Conservation (phyloP, 1,284 basidiomycete species). For the Trametes hirsuta region DNA sequence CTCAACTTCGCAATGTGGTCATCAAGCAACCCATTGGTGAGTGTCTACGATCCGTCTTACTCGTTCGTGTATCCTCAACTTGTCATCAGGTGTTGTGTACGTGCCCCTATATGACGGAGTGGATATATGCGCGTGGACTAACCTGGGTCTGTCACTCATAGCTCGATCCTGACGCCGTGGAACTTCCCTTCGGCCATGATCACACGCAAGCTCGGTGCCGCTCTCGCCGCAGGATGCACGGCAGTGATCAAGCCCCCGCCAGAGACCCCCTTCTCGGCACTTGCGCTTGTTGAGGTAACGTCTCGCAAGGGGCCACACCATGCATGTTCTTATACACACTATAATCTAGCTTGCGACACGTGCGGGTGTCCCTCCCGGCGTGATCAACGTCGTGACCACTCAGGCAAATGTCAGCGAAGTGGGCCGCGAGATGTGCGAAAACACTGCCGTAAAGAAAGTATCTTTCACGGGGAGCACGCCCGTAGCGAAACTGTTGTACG, state of each 20-base stretch:
- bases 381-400: slow-evolving; percentile 93
- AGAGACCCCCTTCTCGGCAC: slow-evolving; percentile 93
- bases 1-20: slow-evolving; percentile 82
- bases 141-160: slow-evolving; percentile 36
- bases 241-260: slow-evolving; percentile 94
- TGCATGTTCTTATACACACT: not conserved
- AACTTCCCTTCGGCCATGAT: slow-evolving; percentile 97
- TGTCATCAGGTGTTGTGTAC: slow-evolving; percentile 58
- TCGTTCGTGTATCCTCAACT: not conserved
- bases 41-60: slow-evolving; percentile 26
- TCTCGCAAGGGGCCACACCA: not conserved
- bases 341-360: slow-evolving; percentile 69
- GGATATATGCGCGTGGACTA: not conserved
- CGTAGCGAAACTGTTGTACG: slow-evolving; percentile 90
- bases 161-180: slow-evolving; percentile 83
- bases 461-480: slow-evolving; percentile 94
- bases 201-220: slow-evolving; percentile 86
- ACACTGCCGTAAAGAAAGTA: slow-evolving; percentile 80
- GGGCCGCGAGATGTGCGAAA: slow-evolving; percentile 83
- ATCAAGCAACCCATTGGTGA: slow-evolving; percentile 93
- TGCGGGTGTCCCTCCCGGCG: slow-evolving; percentile 93
- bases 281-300: slow-evolving; percentile 84
- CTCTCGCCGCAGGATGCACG: slow-evolving; percentile 95
- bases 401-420: slow-evolving; percentile 81
- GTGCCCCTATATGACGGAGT: slow-evolving; percentile 23